Conservation (phyloP, 2,329 filamentous ascomycete species). For the Phyllosticta citrichinensis region DNA sequence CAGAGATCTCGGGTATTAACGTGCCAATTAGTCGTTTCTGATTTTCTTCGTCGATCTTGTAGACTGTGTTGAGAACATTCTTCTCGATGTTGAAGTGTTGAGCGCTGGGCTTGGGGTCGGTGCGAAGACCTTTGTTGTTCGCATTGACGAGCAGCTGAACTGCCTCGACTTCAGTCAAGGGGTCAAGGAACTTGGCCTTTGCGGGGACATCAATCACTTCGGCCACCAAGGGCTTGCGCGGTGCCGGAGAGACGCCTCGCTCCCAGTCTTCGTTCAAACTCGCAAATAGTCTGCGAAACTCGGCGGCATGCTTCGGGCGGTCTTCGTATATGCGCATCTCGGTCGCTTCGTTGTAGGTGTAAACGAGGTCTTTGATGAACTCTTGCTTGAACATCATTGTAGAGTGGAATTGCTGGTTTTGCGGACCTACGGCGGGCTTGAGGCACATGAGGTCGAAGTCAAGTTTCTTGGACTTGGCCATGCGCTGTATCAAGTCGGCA, state of each 20-base stretch:
- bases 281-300: conserved; percentile 75
- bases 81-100: conserved; percentile 64
- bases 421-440: conserved; percentile 75
- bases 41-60: conserved; percentile 66
- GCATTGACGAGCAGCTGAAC: conserved; percentile 82
- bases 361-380: conserved; percentile 69
- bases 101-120: conserved; percentile 34
- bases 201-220: conserved; percentile 86
- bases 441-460: conserved; percentile 82
- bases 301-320: conserved; percentile 57
- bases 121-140: conserved; percentile 59
- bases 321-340: conserved; percentile 67
- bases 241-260: conserved; percentile 30
- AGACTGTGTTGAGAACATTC: conserved; percentile 84
- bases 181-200: conserved; percentile 61
- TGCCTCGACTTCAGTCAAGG: conserved; percentile 68
- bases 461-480: conserved; percentile 65
- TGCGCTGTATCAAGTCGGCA: conserved; percentile 68
- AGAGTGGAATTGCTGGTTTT: conserved; percentile 63
- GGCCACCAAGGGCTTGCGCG: conserved; percentile 56
- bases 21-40: conserved; percentile 54
- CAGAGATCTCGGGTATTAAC: conserved; percentile 42
- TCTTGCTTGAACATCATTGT: conserved; percentile 92
- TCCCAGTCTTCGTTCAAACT: conserved; percentile 59
- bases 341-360: conserved; percentile 74